Base-by-base conservation (phyloP, 2,329 filamentous ascomycete genomes). In the Ascochyta fabae region DNA sequence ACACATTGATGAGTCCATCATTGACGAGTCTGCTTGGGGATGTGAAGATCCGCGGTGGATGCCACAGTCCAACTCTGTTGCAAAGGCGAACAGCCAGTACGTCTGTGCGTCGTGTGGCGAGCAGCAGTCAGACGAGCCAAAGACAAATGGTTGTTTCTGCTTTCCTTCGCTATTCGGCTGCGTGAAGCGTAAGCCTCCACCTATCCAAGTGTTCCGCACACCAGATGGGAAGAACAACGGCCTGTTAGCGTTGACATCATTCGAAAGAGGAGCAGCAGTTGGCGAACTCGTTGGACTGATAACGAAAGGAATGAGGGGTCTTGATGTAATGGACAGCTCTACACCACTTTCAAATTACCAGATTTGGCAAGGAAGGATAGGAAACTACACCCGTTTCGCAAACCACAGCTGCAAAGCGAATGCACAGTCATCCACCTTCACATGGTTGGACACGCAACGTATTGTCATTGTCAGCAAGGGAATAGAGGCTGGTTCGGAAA, bases 391-490 rank as follows among this genome's bases (percentile, higher is more conserved):
- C 2, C 76, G 83, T 0, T 86, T 86, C 61, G 80, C 85, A 36
- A 86, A 86, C 65, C 80, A 86, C 62, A 85, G 82, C 40, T 86
- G 83, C 67, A 79, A 80, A 15, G 80, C 83, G 2, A 86, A 86
- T 59, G 79, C 80, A 48, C 83, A 85, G 63, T 85, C 83, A 41
- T 79, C 85, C 60, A 77, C 78, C 9, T 86, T 86, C 64, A 77
- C 77, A n/a, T 86, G 84, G 83, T 63, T 83, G 16, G 81, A 83
- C 22, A 79, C 77, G 4, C 82, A 86, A 68, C 74, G 82, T 12
- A 80, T 85, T 12, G 73, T 86, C 19, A 72, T 86, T 4, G 83
- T 86, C 6, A 83, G 80, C 47, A 82, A 83, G 55, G 83, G 83
- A 1, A 78, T 86, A 13, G 74, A 79, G 31, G 80, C 83, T 3